Base-by-base conservation (phyloP, 257 asterid species). In the Solanum chiquidenum region DNA sequence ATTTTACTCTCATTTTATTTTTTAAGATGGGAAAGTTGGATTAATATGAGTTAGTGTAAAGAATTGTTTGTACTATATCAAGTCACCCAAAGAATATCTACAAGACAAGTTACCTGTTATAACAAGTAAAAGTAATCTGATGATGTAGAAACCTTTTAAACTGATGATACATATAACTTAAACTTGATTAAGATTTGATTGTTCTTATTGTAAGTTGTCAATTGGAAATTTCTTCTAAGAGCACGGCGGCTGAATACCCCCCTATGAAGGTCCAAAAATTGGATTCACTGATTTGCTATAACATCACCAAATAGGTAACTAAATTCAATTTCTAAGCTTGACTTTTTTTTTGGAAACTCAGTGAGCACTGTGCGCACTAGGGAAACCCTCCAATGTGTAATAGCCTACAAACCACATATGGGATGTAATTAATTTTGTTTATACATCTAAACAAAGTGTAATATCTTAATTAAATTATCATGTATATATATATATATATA, bases 241-340 rank as follows among this genome's bases (percentile, higher is more conserved):
- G 20, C 35, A 6, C 9, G 21, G 5, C 20, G 2, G 34, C 20
- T 5, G 10, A 68, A 12, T 12, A 27, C 2, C 37, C 21, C 34
- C 21, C 37, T 1, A 12, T 40, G 11, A 85, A 35, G 91, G 88
- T 74, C 87, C 88, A 2, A 40, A 35, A 12, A 5, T 31, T 29
- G 88, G 87, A 1, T 83, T 83, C 69, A 55, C 29, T 13, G 86
- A 55, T 8, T 83, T 55, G 74, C 74, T 1, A 21, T 38, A 13
- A 83, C 86, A 49, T 83, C 86, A 83, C 86, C 86, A 49, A n/a
- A 49, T 10, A 83, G 86, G 86, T 83, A 83, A 49, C 6, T 13
- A 6, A 69, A 13, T 69, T 69, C n/a, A 31, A 4, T 27, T 29
- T 69, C 38, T 72, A 72, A 72, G 44, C 44, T 33, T 72, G 44